These are phyloP conservation scores for Skeletonema costatum DNA, from an alignment of 108 stramenopile genomes.

Conservation along the genomic window DNA sequence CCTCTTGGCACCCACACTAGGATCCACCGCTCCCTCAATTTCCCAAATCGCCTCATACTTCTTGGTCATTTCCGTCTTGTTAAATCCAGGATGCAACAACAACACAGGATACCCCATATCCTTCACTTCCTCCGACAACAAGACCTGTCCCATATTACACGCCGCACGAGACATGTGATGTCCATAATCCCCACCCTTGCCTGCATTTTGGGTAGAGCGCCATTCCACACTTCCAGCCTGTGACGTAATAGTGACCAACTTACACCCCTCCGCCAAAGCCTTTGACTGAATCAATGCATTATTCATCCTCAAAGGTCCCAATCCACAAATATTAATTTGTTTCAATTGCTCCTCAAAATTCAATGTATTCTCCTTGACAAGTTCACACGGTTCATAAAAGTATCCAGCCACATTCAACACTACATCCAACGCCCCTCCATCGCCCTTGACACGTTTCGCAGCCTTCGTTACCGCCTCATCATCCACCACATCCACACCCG, in stretches of 20 bases:
- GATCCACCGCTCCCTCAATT: slow-evolving; percentile 84
- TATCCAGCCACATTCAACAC: slow-evolving; percentile 91
- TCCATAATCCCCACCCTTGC: slow-evolving; percentile 83
- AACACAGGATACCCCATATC: slow-evolving; percentile 77
- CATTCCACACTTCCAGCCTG: slow-evolving; percentile 90
- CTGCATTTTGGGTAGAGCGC: slow-evolving; percentile 81
- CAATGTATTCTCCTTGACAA: slow-evolving; percentile 64
- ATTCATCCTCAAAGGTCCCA: slow-evolving; percentile 88
- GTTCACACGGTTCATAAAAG: slow-evolving; percentile 81
- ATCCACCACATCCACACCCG: slow-evolving; percentile 85
- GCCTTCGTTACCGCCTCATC: slow-evolving; percentile 71
- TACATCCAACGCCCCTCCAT: slow-evolving; percentile 77
- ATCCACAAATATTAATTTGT: slow-evolving; percentile 88
- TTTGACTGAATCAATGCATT: slow-evolving; percentile 66
- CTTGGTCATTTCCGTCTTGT: slow-evolving; percentile 91
- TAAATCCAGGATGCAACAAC: slow-evolving; percentile 91
- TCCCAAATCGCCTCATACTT: slow-evolving; percentile 93
- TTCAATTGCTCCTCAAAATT: slow-evolving; percentile 90
- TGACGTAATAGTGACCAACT: slow-evolving; percentile 85
- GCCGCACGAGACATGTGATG: slow-evolving; percentile 95
- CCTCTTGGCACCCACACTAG: slow-evolving; percentile 78
- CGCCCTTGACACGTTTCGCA: slow-evolving; percentile 61
- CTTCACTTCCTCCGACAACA: slow-evolving; percentile 85
- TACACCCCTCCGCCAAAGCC: slow-evolving; percentile 73
- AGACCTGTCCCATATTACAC: slow-evolving; percentile 85